Percentiles rank a stretch among this genome's conserved stretches.
phyloP scores from a whole-genome alignment of 305 asterid species.

The Fraxinus ornus region DNA sequence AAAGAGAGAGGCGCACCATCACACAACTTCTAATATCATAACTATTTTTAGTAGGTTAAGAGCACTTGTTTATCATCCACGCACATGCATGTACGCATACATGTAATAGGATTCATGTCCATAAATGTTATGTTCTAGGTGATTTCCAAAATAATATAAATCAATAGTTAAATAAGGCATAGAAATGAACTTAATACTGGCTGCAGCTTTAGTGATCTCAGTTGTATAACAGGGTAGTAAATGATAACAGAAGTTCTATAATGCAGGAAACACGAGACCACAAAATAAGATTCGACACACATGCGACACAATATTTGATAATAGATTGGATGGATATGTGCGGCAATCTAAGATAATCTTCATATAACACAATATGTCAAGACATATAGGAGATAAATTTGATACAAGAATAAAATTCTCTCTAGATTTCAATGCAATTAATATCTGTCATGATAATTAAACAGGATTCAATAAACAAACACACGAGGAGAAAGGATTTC shows the following conservation, averaged over 20 bases:
- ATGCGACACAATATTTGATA: background rate
- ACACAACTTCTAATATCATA: background rate
- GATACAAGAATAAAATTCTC: background rate
- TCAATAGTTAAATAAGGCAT: background rate
- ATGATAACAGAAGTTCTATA: background rate
- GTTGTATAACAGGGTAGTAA: background rate
- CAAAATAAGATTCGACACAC: background rate
- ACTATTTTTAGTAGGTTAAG: background rate
- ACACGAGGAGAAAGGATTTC: background rate
- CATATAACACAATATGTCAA: background rate
- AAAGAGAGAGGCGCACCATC: background rate
- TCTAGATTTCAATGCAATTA: background rate
- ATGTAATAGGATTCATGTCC: background rate
- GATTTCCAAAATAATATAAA: background rate
- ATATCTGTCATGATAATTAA: background rate
- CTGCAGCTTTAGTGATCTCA: background rate
- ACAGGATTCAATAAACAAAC: background rate
- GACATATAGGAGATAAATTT: background rate
- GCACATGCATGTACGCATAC: background rate
- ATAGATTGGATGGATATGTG: background rate
- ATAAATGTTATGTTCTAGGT: background rate
- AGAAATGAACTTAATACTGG: background rate
- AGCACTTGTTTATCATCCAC: background rate
- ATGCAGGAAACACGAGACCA: background rate
- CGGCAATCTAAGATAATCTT: background rate